Conservation (phyloP, 352 stramenopile species). For the Phytophthora aleatoria region DNA sequence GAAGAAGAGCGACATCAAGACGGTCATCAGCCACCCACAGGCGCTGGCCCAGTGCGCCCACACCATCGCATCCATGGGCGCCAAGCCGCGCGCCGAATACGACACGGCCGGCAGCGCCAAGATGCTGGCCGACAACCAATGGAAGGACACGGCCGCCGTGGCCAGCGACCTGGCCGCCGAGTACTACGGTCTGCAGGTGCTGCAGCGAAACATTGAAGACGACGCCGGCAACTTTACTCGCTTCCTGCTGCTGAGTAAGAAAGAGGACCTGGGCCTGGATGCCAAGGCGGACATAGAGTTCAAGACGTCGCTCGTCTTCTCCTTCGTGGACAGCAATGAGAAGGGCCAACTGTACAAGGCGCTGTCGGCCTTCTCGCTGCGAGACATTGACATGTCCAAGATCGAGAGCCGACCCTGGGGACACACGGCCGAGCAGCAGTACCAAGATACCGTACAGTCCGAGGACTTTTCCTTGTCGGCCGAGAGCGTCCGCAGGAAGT, state of each 20-base stretch:
- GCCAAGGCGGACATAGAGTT: conserved; percentile 60
- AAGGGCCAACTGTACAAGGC: conserved; percentile 75
- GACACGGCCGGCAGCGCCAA: conserved; percentile 97
- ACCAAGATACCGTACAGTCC: conserved; percentile 35
- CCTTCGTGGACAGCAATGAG: conserved; percentile 75
- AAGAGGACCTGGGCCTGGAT: conserved; percentile 42
- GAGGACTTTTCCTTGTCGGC: conserved; percentile 96
- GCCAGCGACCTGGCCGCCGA: conserved; percentile 94
- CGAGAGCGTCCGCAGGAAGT: conserved; percentile 49
- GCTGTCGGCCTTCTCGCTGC: conserved; percentile 71
- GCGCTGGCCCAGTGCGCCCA: conserved; percentile 96
- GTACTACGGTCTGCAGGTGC: conserved; percentile 93
- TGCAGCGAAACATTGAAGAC: conserved; percentile 65
- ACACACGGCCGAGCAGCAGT: conserved; percentile 63
- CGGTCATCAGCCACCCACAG: conserved; percentile 96
- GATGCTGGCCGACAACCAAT: conserved; percentile 93
- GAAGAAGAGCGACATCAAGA: conserved; percentile 91
- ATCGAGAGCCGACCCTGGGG: conserved; percentile 80
- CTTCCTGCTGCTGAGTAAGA: conserved; percentile 90
- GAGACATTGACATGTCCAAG: conserved; percentile 81
- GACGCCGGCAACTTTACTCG: conserved; percentile 87
- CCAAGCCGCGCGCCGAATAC: conserved; percentile 89
- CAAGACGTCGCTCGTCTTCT: conserved; percentile 87
- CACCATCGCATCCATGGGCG: conserved; percentile 90
- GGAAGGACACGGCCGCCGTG: conserved; percentile 90